A percentile compares a stretch with the other conserved stretches of the same genome.
Evolutionary conservation across 2,329 filamentous ascomycete species (phyloP).

Genomic region (Penicillium digitatum): DNA sequence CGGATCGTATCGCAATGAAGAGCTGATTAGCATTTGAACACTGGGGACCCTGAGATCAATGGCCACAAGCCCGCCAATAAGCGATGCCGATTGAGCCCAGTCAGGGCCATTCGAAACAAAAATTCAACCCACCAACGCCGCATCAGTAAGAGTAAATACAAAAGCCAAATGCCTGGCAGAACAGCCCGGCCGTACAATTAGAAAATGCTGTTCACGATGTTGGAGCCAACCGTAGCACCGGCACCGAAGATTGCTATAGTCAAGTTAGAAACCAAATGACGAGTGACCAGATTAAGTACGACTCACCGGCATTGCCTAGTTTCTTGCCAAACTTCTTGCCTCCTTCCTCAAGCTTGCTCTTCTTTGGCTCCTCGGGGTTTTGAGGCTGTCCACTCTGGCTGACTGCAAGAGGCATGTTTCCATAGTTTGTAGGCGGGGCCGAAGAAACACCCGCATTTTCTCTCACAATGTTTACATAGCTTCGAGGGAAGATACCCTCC

Average conservation of each 20-base stretch:
- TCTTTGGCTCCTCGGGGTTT: constrained; percentile 42
- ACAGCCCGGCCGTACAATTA: constrained; percentile 42
- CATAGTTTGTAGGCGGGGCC: constrained; percentile 44
- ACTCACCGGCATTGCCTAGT: constrained; percentile 64
- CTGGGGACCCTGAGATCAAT: too few relatives aligned
- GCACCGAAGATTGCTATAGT: constrained; percentile 79
- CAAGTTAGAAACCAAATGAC: constrained; percentile 17
- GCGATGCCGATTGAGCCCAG: background rate
- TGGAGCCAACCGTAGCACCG: constrained; percentile 82
- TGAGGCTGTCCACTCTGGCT: constrained; percentile 52
- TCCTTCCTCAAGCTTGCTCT: constrained; percentile 64
- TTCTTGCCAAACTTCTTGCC: constrained; percentile 98
- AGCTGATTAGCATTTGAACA: background rate
- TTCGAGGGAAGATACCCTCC: constrained; percentile 93
- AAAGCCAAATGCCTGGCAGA: background rate
- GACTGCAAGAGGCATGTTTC: constrained; percentile 71
- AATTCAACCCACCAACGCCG: constrained; percentile 34
- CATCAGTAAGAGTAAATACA: constrained; percentile 24
- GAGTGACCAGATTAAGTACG: background rate
- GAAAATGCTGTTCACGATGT: constrained; percentile 88
- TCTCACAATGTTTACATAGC: constrained; percentile 72
- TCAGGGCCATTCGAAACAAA: constrained; percentile 7
- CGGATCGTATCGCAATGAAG: background rate
- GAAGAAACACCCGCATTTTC: constrained; percentile 49
- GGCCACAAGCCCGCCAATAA: background rate